Percentiles rank a stretch among this genome's conserved stretches.
Conservation (phyloP, 306 rosid species). For the Purshia tridentata region DNA sequence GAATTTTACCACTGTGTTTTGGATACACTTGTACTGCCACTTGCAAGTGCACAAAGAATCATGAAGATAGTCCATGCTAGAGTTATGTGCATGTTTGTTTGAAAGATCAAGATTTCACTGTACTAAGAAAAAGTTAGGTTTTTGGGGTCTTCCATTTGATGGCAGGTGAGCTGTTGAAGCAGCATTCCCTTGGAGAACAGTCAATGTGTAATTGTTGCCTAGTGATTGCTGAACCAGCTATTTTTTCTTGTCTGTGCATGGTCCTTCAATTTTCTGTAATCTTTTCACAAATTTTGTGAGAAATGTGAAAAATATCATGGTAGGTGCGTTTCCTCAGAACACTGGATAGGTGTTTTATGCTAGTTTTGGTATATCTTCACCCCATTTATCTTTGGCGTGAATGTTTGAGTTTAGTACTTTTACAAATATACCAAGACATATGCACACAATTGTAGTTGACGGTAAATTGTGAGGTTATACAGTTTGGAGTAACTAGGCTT, state of each 20-base stretch:
- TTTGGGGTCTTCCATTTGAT: not conserved
- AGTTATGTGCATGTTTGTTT: no score
- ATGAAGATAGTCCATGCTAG: not conserved
- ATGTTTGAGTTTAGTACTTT: no score
- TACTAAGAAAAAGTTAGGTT: not conserved
- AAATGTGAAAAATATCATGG: not conserved
- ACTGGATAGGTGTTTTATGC: no score
- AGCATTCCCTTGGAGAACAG: not conserved
- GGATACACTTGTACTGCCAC: not conserved
- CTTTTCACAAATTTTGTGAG: not conserved
- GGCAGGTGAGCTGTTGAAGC: not conserved
- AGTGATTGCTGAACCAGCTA: conserved; percentile 6
- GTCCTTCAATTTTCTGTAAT: not conserved
- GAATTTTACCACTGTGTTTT: not conserved
- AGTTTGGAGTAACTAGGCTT: no score
- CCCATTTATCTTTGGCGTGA: no score
- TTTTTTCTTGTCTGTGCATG: not conserved
- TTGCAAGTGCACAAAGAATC: not conserved
- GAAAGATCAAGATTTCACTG: not conserved
- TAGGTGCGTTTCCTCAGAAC: not conserved
- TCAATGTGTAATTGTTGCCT: not conserved
- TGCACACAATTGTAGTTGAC: not conserved
- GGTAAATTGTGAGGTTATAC: no score
- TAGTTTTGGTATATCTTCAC: no score
- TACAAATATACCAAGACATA: no score